Conservation (phyloP, 305 asterid species). For the Rubia tinctorum region DNA sequence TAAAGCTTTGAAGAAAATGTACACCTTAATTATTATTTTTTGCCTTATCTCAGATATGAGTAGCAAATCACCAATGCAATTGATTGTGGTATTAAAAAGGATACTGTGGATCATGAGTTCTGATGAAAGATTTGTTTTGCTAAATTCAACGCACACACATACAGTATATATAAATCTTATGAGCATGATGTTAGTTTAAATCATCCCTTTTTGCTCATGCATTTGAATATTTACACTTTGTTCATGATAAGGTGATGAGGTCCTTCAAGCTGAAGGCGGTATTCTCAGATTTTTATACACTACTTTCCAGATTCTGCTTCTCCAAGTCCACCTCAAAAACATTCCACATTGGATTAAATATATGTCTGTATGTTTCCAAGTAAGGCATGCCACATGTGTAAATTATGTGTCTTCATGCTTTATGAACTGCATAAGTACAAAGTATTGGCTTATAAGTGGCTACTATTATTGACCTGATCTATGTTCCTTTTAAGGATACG, state of each 20-base stretch:
- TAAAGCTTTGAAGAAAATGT: background rate
- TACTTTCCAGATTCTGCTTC: constrained; percentile 47
- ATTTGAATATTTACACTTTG: background rate
- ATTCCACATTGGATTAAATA: constrained; percentile 65
- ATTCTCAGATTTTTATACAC: constrained; percentile 6
- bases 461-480: constrained; percentile 4
- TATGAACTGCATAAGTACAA: background rate
- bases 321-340: constrained; percentile 76
- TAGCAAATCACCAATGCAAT: background rate
- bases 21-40: no score
- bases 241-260: background rate
- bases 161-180: background rate
- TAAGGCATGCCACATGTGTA: constrained; percentile 44
- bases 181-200: background rate
- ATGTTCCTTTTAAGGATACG: constrained; percentile 40
- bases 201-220: background rate
- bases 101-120: background rate
- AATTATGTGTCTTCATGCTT: background rate
- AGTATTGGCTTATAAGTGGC: background rate
- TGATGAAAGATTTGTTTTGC: background rate
- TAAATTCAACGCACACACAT: no score
- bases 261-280: background rate
- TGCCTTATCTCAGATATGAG: background rate
- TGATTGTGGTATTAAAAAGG: background rate
- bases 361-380: constrained; percentile 47